Evolutionary conservation across 305 asterid genomes (phyloP).

Genomic region (Fraxinus baroniana): DNA sequence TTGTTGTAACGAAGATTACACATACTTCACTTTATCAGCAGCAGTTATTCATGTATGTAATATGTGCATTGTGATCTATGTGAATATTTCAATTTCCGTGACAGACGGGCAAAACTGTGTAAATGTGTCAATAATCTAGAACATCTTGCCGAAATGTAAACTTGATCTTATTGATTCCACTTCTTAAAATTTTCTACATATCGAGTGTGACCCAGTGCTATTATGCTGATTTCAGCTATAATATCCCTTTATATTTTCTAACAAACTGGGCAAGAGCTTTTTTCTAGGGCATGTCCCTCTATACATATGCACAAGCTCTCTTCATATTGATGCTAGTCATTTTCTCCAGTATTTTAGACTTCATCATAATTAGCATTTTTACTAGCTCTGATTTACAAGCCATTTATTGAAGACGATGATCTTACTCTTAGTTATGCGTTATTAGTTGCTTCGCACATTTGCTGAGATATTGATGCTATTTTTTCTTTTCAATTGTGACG

Average conservation of each 20-base stretch:
- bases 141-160: neutral
- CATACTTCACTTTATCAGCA: neutral
- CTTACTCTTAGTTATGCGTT: neutral
- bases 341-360: neutral
- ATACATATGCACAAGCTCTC: neutral
- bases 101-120: neutral
- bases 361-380: neutral
- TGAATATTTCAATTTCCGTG: neutral
- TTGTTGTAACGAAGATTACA: neutral
- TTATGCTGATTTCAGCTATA: neutral
- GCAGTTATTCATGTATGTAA: neutral
- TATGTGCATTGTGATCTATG: neutral
- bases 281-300: neutral
- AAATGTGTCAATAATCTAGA: neutral
- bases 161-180: neutral
- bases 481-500: neutral
- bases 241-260: neutral
- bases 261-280: neutral
- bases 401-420: neutral
- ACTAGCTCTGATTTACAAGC: neutral
- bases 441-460: neutral
- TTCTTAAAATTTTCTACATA: neutral
- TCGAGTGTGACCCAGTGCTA: neutral
- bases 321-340: neutral
- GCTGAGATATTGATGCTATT: slow-evolving; percentile 5